Percentiles rank a stretch among this genome's conserved stretches.
Evolutionary conservation across 192 early-diverging fungal genomes (phyloP).

Genomic region (Funneliformis geosporum): DNA sequence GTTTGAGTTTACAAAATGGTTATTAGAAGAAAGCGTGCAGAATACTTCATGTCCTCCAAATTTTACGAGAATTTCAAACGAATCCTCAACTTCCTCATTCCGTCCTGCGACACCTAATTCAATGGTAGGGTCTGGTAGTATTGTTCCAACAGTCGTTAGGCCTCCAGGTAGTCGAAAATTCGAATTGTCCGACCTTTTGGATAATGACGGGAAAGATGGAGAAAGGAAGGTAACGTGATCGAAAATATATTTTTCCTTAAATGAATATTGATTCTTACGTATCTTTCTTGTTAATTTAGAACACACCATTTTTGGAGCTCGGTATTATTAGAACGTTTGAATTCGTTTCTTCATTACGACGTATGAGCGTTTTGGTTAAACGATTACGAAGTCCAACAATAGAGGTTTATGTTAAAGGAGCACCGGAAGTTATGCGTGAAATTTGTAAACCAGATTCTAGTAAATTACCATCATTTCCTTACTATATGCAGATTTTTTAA

Average conservation of each 20-base stretch:
- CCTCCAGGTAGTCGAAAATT: conserved; percentile 74
- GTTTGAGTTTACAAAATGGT: conserved; percentile 96
- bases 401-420: conserved; percentile 96
- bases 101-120: neutral
- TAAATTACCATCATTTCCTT: conserved; percentile 38
- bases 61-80: neutral
- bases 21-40: conserved; percentile 83
- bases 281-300: conserved; percentile 21
- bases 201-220: conserved; percentile 35
- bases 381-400: conserved; percentile 60
- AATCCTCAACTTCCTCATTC: conserved; percentile 22
- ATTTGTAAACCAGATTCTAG: conserved; percentile 82
- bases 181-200: conserved; percentile 51
- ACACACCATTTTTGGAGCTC: conserved; percentile 55
- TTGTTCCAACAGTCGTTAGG: conserved; percentile 83
- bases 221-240: conserved; percentile 29
- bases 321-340: conserved; percentile 90
- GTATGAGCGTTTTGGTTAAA: conserved; percentile 92
- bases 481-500: neutral
- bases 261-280: neutral
- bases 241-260: neutral
- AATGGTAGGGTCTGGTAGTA: conserved; percentile 33
- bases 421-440: conserved; percentile 91
- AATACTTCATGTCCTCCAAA: neutral
- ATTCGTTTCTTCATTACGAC: conserved; percentile 84